Conservation (phyloP, 2,329 filamentous ascomycete species). For the Botryosphaeria agaves region DNA sequence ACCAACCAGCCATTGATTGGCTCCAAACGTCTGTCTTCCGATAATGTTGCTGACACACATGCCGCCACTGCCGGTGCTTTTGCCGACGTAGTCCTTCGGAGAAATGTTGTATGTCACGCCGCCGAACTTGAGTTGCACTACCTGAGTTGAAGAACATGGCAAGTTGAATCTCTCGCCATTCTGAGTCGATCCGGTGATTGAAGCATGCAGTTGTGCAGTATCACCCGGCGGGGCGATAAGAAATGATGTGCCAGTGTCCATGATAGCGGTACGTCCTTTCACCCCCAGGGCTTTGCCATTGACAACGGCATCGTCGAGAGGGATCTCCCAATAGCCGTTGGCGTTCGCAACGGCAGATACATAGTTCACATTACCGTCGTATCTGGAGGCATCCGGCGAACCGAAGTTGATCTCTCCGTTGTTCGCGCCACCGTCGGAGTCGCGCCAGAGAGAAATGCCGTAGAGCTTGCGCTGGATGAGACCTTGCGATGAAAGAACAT, state of each 20-base stretch:
- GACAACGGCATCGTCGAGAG: constrained; percentile 46
- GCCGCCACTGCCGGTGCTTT: constrained; percentile 13
- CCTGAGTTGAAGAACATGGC: constrained; percentile 49
- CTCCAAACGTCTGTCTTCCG: constrained; percentile 47
- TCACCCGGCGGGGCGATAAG: constrained; percentile 53
- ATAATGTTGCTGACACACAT: constrained; percentile 54
- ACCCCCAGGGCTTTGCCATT: constrained; percentile 41
- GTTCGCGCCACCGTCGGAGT: constrained; percentile 40
- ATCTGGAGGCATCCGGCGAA: constrained; percentile 46
- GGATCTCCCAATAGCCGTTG: constrained; percentile 54
- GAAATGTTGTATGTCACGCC: constrained; percentile 49
- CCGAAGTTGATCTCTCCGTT: constrained; percentile 69
- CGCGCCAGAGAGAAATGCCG: constrained; percentile 52
- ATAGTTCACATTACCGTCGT: constrained; percentile 51
- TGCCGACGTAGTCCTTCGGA: constrained; percentile 53
- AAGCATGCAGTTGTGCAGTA: constrained; percentile 47
- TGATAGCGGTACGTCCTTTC: constrained; percentile 42
- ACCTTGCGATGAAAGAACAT: constrained; percentile 38
- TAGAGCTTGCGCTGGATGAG: constrained; percentile 49
- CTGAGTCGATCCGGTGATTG: constrained; percentile 43
- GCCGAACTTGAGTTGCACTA: constrained; percentile 50
- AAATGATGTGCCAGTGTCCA: constrained; percentile 74
- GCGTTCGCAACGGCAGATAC: constrained; percentile 32
- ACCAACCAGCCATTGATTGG: constrained; percentile 57
- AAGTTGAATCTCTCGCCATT: constrained; percentile 48